Evolutionary conservation across 768 basidiomycete genomes (phyloP).

Genomic region (Naganishia onofrii): DNA sequence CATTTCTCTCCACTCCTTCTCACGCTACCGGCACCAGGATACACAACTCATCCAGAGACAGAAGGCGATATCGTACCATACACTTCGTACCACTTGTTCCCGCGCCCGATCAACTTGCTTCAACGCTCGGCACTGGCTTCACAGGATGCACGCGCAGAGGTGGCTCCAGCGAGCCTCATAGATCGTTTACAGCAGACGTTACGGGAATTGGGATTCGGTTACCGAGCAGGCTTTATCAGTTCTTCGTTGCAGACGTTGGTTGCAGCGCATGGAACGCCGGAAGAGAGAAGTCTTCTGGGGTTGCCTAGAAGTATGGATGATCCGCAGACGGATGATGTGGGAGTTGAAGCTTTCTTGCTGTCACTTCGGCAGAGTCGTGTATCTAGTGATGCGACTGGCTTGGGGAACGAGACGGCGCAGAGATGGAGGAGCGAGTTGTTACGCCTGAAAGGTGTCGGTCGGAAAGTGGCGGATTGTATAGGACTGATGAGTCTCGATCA

Average conservation of each 20-base stretch:
- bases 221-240: slow-evolving; percentile 83
- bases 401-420: not conserved
- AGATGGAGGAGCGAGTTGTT: slow-evolving; percentile 65
- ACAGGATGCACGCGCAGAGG: not conserved
- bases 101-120: slow-evolving; percentile 66
- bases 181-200: slow-evolving; percentile 60
- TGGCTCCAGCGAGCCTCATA: slow-evolving; percentile 36
- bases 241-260: slow-evolving; percentile 41
- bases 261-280: slow-evolving; percentile 3
- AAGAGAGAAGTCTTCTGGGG: not conserved
- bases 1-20: slow-evolving; percentile 72
- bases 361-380: not conserved
- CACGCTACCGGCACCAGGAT: slow-evolving; percentile 52
- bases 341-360: slow-evolving; percentile 16
- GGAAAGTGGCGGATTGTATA: slow-evolving; percentile 95
- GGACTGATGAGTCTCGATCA: slow-evolving; percentile 89
- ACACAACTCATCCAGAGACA: not conserved
- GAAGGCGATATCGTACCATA: slow-evolving; percentile 12
- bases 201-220: slow-evolving; percentile 87
- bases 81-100: slow-evolving; percentile 73
- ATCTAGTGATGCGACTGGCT: not conserved
- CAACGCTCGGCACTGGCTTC: slow-evolving; percentile 34
- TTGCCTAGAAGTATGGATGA: not conserved
- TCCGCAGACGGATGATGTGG: not conserved
- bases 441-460: slow-evolving; percentile 82